phyloP scores from a whole-genome alignment of 2,329 filamentous ascomycete genomes.

The Ilyonectria robusta region DNA sequence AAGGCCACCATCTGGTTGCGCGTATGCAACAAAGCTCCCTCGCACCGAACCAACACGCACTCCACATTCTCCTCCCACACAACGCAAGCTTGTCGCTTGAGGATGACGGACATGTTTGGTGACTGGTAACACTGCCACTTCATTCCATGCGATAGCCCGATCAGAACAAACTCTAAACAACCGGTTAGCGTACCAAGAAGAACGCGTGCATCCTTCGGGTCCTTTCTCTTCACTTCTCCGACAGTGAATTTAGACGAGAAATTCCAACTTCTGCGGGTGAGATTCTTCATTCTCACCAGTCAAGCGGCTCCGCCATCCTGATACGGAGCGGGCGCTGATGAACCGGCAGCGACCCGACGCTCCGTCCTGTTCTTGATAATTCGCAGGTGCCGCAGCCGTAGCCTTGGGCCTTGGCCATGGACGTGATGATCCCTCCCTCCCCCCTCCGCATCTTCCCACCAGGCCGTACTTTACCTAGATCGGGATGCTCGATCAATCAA shows the following conservation, averaged over 20 bases:
- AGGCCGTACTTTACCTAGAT: conserved; percentile 40
- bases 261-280: conserved; percentile 17
- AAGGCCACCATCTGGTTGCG: conserved; percentile 9
- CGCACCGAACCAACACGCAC: conserved; percentile 7
- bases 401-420: conserved; percentile 10
- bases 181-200: conserved; percentile 28
- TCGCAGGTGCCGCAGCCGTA: conserved; percentile 13
- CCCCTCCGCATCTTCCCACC: conserved; percentile 19
- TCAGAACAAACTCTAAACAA: conserved; percentile 20
- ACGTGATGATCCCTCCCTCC: conserved; percentile 11
- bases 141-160: conserved; percentile 26
- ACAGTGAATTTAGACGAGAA: conserved; percentile 1
- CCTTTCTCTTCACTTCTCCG: background rate
- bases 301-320: background rate
- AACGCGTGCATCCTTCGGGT: conserved; percentile 16
- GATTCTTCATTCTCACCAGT: conserved; percentile 11
- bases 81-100: background rate
- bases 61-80: conserved; percentile 6
- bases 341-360: background rate
- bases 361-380: conserved; percentile 10
- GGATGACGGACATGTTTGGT: conserved; percentile 8
- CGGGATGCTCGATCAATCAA: conserved; percentile 40
- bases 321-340: conserved; percentile 13
- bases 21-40: conserved; percentile 10
- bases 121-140: conserved; percentile 16